Conservation (phyloP, 257 asterid species). For the Capsicum rhomboideum region DNA sequence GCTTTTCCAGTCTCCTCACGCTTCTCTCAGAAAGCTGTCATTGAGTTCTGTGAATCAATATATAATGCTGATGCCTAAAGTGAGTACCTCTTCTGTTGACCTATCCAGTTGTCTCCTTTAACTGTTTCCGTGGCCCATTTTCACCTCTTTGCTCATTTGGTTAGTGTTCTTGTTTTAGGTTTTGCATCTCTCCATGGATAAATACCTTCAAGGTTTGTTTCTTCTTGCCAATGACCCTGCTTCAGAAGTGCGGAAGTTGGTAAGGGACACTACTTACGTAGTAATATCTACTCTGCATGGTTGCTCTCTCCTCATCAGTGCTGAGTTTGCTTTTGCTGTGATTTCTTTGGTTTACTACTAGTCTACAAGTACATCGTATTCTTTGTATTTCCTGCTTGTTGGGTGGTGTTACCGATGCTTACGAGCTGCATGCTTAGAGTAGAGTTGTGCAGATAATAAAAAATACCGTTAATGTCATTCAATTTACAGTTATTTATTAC, state of each 20-base stretch:
- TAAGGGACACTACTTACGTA: constrained; percentile 26
- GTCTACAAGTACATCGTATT: neutral
- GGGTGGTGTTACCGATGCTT: neutral
- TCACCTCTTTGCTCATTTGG: neutral
- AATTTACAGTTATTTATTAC: neutral
- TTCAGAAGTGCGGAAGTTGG: constrained; percentile 91
- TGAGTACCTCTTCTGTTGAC: constrained; percentile 23
- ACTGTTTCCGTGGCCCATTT: neutral
- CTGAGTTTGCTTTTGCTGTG: neutral
- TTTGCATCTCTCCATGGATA: constrained; percentile 64
- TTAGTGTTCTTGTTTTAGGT: constrained; percentile 34
- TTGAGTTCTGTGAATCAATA: constrained; percentile 86
- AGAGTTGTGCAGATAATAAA: neutral
- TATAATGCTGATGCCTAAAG: constrained; percentile 94
- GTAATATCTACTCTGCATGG: neutral
- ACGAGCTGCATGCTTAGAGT: neutral
- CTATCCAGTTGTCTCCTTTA: constrained; percentile 3
- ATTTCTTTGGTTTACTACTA: neutral
- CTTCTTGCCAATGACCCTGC: constrained; percentile 76
- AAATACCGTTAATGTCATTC: neutral
- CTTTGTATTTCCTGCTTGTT: neutral
- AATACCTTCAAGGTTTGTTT: constrained; percentile 88
- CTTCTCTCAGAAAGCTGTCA: constrained; percentile 70
- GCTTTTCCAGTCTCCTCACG: constrained; percentile 89
- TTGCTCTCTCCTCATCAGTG: neutral